These are phyloP conservation scores for Coemansia biformis DNA, from an alignment of 192 early-diverging fungal species.

Conservation along the genomic window DNA sequence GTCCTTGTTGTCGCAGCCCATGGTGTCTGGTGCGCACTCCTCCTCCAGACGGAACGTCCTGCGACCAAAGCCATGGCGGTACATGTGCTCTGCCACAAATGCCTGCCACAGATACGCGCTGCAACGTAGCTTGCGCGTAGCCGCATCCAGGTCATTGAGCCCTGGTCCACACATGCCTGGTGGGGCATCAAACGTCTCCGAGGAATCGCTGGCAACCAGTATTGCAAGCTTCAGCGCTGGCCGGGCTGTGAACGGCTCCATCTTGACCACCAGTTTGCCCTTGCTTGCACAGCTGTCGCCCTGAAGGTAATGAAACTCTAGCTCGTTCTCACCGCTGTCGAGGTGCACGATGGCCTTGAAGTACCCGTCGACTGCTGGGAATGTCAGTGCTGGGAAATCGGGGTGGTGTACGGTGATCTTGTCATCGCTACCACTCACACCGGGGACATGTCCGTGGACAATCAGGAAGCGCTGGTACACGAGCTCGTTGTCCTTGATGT, in stretches of 20 bases:
- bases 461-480: conserved; percentile 50
- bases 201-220: conserved; percentile 54
- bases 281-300: conserved; percentile 3
- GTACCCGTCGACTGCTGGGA: conserved; percentile 53
- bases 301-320: conserved; percentile 46
- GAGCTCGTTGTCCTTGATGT: conserved; percentile 28
- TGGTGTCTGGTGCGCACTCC: conserved; percentile 42
- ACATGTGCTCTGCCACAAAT: conserved; percentile 64
- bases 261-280: conserved; percentile 41
- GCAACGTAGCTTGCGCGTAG: conserved; percentile 54
- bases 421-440: conserved; percentile 15
- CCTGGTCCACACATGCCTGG: conserved; percentile 41
- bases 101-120: conserved; percentile 67
- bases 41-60: conserved; percentile 63
- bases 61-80: conserved; percentile 61
- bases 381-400: conserved; percentile 50
- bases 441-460: conserved; percentile 34
- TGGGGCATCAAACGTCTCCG: conserved; percentile 56
- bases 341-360: conserved; percentile 58
- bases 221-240: conserved; percentile 55
- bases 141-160: conserved; percentile 49
- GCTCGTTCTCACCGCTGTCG: conserved; percentile 49
- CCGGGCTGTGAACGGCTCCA: conserved; percentile 46
- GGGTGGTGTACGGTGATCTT: conserved; percentile 29
- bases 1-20: conserved; percentile 29